Percentiles rank a stretch among this genome's conserved stretches.
phyloP scores from a whole-genome alignment of 257 asterid species.

The Fraxinus americana region DNA sequence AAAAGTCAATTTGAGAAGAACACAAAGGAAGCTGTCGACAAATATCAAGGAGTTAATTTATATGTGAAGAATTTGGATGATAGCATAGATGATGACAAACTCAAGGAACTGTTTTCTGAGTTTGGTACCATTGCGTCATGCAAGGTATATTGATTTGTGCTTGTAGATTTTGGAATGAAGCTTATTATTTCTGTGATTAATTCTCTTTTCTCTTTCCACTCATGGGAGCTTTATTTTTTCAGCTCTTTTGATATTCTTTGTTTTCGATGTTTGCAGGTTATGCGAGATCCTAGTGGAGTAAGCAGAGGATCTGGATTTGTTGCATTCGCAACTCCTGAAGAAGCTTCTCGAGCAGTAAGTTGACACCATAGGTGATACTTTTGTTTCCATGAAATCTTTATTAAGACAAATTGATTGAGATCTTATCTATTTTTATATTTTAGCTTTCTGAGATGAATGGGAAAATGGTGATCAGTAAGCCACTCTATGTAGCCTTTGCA shows the following conservation, averaged over 20 bases:
- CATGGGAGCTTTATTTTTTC: neutral
- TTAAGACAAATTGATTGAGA: neutral
- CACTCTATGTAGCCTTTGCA: conserved; percentile 64
- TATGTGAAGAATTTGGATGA: conserved; percentile 63
- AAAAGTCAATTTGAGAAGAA: conserved; percentile 48
- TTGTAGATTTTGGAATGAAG: neutral
- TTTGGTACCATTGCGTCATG: conserved; percentile 57
- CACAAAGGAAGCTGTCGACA: conserved; percentile 52
- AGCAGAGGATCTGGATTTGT: conserved; percentile 76
- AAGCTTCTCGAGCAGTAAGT: conserved; percentile 67
- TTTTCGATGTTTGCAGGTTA: conserved; percentile 37
- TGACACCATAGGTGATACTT: neutral
- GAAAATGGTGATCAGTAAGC: conserved; percentile 53
- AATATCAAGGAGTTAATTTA: conserved; percentile 50
- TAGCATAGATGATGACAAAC: conserved; percentile 56
- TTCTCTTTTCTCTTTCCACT: neutral
- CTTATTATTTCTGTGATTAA: neutral
- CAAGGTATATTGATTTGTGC: conserved; percentile 40
- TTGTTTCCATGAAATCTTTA: neutral
- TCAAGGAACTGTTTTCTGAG: conserved; percentile 52
- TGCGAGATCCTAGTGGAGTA: conserved; percentile 62
- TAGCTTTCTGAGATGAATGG: conserved; percentile 66
- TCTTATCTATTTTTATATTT: neutral
- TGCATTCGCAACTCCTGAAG: conserved; percentile 61
- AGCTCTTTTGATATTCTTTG: neutral